Conservation (phyloP, 169 alveolate genomes). For the Plasmodium relictum region DNA sequence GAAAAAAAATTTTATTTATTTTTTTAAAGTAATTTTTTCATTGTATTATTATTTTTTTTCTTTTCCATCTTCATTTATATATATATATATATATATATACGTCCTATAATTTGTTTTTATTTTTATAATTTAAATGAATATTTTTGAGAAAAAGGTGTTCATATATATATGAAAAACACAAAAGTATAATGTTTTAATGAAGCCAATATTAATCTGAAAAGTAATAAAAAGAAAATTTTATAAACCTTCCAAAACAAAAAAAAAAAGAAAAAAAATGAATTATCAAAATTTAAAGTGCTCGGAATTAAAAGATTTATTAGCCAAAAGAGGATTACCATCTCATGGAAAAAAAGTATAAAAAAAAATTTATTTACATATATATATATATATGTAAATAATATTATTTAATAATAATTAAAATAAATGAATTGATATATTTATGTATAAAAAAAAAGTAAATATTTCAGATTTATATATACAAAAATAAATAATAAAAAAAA, state of each 20-base stretch:
- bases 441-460: background rate
- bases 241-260: background rate
- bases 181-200: no score
- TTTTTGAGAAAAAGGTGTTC: no score
- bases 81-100: no score
- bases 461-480: background rate
- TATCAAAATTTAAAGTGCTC: constrained; percentile 74
- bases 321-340: constrained; percentile 77
- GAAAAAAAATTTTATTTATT: no score
- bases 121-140: no score
- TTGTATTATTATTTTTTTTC: no score
- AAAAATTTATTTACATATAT: background rate
- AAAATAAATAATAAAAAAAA: background rate
- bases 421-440: background rate
- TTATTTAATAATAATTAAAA: background rate
- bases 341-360: constrained; percentile 62
- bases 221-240: no score
- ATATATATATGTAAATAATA: background rate
- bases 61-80: no score
- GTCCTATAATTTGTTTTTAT: no score
- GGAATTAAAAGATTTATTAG: constrained; percentile 70
- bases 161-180: no score
- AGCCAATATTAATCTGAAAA: no score
- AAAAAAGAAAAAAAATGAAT: constrained; percentile 32
- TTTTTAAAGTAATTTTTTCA: no score